These are phyloP conservation scores for Globisporangium viniferum DNA, from an alignment of 352 stramenopile species.

Conservation along the genomic window DNA sequence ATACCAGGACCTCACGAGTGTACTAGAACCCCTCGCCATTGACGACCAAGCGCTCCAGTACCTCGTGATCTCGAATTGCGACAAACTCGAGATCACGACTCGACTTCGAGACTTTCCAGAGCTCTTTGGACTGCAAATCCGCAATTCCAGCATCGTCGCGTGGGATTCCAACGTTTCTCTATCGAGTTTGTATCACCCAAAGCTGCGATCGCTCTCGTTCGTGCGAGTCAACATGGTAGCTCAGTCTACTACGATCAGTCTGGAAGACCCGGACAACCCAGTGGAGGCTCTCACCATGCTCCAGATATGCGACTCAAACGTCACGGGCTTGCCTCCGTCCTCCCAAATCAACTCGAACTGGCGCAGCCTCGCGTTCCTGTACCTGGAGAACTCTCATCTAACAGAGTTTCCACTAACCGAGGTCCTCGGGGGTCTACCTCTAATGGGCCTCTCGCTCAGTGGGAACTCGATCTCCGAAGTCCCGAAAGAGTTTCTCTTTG, in stretches of 20 bases:
- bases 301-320: neutral
- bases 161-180: neutral
- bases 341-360: neutral
- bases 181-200: neutral
- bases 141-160: neutral
- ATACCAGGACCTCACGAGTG: neutral
- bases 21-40: neutral
- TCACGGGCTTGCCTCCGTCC: neutral
- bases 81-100: neutral
- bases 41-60: neutral
- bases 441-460: constrained; percentile 4
- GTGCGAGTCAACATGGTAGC: neutral
- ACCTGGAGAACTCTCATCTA: neutral
- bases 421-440: neutral
- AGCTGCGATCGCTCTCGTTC: constrained; percentile 3
- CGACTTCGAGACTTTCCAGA: constrained; percentile 1
- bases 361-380: constrained; percentile 4
- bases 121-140: constrained; percentile 7
- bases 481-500: constrained; percentile 8
- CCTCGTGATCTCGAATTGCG: constrained; percentile 10
- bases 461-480: constrained; percentile 1
- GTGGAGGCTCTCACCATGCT: neutral
- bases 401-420: neutral
- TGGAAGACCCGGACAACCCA: neutral
- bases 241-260: neutral